Evolutionary conservation across 768 basidiomycete genomes (phyloP).

Genomic region (Pisolithus tinctorius): DNA sequence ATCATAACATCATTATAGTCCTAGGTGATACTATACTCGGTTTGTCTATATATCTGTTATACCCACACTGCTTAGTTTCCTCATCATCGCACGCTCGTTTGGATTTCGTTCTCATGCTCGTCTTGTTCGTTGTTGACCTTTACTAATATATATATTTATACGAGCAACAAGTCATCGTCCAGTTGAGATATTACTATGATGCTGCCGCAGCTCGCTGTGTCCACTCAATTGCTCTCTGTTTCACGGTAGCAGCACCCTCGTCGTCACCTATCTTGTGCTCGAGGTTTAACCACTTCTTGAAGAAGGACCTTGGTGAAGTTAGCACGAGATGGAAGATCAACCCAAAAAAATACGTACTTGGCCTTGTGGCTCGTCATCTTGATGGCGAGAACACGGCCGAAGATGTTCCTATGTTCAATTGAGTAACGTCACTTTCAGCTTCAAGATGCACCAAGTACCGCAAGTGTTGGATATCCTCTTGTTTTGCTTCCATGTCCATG

Average conservation of each 20-base stretch:
- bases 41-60: conserved; percentile 31
- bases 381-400: conserved; percentile 71
- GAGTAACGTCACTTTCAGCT: neutral
- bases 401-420: conserved; percentile 57
- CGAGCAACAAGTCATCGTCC: conserved; percentile 21
- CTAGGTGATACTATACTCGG: conserved; percentile 9
- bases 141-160: conserved; percentile 30
- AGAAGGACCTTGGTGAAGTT: conserved; percentile 59
- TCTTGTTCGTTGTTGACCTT: conserved; percentile 26
- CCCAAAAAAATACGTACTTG: conserved; percentile 55
- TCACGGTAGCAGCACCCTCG: conserved; percentile 72
- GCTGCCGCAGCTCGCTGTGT: conserved; percentile 49
- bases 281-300: conserved; percentile 95
- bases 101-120: conserved; percentile 39
- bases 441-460: conserved; percentile 39
- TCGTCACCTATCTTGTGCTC: conserved; percentile 86
- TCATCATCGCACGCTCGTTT: conserved; percentile 49
- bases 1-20: conserved; percentile 28
- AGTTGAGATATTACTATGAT: conserved; percentile 9
- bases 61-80: conserved; percentile 32
- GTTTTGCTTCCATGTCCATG: conserved; percentile 90
- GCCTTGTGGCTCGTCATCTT: conserved; percentile 96
- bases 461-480: conserved; percentile 70
- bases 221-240: conserved; percentile 90
- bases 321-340: conserved; percentile 8